Base-by-base conservation (phyloP, 2,329 filamentous ascomycete species). In the Neophaeococcomyces aloes region DNA sequence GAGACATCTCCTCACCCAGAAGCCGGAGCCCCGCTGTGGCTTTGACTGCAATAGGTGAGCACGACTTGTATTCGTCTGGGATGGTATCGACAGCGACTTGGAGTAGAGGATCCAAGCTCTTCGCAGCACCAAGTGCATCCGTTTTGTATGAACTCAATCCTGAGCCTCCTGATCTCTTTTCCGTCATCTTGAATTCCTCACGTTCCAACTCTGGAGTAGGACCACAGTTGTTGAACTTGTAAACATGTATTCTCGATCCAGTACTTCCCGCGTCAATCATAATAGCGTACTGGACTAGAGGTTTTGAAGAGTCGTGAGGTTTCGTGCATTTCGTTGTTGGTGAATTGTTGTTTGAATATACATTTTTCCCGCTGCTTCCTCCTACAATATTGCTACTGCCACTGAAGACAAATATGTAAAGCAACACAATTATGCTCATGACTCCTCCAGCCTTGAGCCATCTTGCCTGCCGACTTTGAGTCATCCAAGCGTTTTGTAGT, bases 191-290 rank as follows among this genome's bases (percentile, higher is more conserved):
- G 66, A 98, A 98, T 46, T 85, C 75, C 62, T 98, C 91, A 59
- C 79, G 71, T 67, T 98, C 91, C 39, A 98, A 76, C 67, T 95
- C 88, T 19, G 91, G 91, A n/a, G 88, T 88, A 6, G 86, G 69
- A 10, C 88, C 91, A 68, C 89, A 98, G 70, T 96, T 96, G 74
- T 96, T 96, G 77, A 96, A 98, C 61, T 87, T 85, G 74, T 95
- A 98, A 47, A 96, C 87, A 69, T 98, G 93, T 61, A 98, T 95
- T 56, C 91, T 83, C 48, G 91, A 96, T 48, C 91, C 91, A 43
- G 91, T 96, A 71, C 88, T 96, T 56, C 91, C 91, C 37, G 91
- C 91, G 65, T 98, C 91, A 59, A 98, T 86, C 91, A 98, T 98
- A 59, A 96, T 76, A 49, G 91, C 93, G 69, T 96, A 98, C 62